Evolutionary conservation across 192 early-diverging fungal genomes (phyloP).

Genomic region (Pilaira anomala): DNA sequence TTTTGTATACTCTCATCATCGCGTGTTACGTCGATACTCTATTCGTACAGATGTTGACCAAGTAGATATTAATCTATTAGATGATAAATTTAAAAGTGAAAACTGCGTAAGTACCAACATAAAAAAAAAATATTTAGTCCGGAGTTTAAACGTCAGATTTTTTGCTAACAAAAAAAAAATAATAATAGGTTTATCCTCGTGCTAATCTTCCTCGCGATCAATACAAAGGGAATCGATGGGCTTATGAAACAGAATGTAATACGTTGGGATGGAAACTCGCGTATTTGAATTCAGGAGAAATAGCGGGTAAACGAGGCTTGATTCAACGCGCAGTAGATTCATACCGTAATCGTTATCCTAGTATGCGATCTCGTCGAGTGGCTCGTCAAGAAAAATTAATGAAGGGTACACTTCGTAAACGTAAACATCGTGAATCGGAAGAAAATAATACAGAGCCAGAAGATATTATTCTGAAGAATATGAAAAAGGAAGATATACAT

Average conservation of each 20-base stretch:
- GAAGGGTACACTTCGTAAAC: conserved; percentile 52
- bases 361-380: conserved; percentile 70
- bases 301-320: conserved; percentile 69
- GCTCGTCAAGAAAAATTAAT: conserved; percentile 68
- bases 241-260: conserved; percentile 85
- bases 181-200: conserved; percentile 60
- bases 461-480: neutral
- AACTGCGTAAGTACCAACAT: conserved; percentile 64
- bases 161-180: neutral
- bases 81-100: conserved; percentile 57
- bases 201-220: conserved; percentile 59
- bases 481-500: neutral
- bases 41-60: conserved; percentile 75
- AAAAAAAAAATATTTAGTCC: conserved; percentile 3
- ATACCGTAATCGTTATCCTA: conserved; percentile 68
- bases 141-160: neutral
- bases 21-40: conserved; percentile 53
- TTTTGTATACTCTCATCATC: conserved; percentile 69
- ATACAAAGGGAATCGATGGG: conserved; percentile 82
- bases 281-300: conserved; percentile 64
- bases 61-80: conserved; percentile 43
- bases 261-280: conserved; percentile 82
- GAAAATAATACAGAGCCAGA: neutral
- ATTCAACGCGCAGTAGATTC: conserved; percentile 84
- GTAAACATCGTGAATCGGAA: conserved; percentile 35